Percentiles rank a stretch among this genome's conserved stretches.
Evolutionary conservation across 164 flowering plant species (phyloP).

Genomic region (Dillenia suffruticosa): DNA sequence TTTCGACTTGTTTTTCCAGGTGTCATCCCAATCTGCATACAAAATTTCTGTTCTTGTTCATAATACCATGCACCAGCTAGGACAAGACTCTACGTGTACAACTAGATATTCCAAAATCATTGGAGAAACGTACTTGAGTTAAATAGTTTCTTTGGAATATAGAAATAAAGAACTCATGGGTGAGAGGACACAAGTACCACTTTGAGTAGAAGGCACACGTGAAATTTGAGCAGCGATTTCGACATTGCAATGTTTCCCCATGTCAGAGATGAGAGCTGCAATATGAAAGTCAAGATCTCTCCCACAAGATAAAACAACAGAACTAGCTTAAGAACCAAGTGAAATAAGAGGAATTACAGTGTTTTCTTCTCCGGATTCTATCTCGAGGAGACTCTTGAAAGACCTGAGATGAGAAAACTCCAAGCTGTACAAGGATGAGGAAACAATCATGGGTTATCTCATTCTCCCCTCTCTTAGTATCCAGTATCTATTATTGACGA

Average conservation of each 20-base stretch:
- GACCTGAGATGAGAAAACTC: conserved; percentile 96
- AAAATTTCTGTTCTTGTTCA: too few species aligned
- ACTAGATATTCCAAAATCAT: too few species aligned
- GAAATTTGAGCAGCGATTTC: conserved; percentile 91
- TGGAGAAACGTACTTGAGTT: too few species aligned
- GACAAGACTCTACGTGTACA: too few species aligned
- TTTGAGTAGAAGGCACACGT: conserved; percentile 45
- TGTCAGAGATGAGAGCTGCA: conserved; percentile 77
- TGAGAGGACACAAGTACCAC: conserved; percentile 44
- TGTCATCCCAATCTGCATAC: too few species aligned
- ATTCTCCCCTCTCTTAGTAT: too few species aligned
- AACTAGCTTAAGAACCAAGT: conserved; percentile 7
- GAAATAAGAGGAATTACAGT: conserved; percentile 40
- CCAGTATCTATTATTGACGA: too few species aligned
- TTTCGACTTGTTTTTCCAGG: too few species aligned
- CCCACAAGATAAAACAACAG: neutral
- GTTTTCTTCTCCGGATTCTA: conserved; percentile 58
- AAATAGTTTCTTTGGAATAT: too few species aligned
- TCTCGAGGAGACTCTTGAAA: conserved; percentile 85
- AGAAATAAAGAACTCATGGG: conserved; percentile 3
- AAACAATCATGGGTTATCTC: conserved; percentile 6
- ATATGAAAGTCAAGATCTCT: conserved; percentile 9
- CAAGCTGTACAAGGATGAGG: conserved; percentile 61
- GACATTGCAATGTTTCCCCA: conserved; percentile 91
- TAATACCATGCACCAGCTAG: too few species aligned